Base-by-base conservation (phyloP, 148 eudicot species). In the Polygonum aviculare region DNA sequence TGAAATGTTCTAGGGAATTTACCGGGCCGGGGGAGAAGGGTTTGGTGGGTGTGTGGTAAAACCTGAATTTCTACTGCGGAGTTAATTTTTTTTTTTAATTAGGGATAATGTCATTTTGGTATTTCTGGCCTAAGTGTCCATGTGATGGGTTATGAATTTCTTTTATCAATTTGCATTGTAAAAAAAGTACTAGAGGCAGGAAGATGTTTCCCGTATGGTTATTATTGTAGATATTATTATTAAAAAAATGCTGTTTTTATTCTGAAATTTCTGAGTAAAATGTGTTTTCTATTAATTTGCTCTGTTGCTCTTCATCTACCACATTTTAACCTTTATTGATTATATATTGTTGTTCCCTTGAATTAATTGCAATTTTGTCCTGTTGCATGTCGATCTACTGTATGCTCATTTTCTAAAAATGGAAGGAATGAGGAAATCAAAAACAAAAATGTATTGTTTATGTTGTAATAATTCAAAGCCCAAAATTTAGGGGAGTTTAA, bases 141-240 rank as follows among this genome's bases (percentile, higher is more conserved):
- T 60, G 12, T 60, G 38, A 4, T 26, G 69, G 69, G 69, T 31
- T 62, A 62, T 62, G 69, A 31, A 31, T 22, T 8, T 21, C 65
- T 57, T n/a, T 19, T 57, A 8, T 57, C 31, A 57, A 21, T 59
- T 26, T 59, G 35, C 35, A 10, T 59, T 59, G 67, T 59, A 59
- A 59, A 12, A 22, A 59, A 22, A 59, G 52, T 49, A 49, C 52
- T 49, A 49, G 52, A 49, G 52, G 14, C 19, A 55, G 26, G 62
- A 55, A 52, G 57, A 52, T 3, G 57, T 52, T 52, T 54, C 22
- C 22, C 19, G 18, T 54, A 54, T 54, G 31, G 33, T 19, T 3
- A 57, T 57, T 57, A 57, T 57, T 57, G 63, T 57, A 57, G 63
- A 57, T 57, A 21, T 57, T 57, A 62, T 31, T 62, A 62, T 38